Base-by-base conservation (phyloP, 169 alveolate species). In the Eimeria acervulina region DNA sequence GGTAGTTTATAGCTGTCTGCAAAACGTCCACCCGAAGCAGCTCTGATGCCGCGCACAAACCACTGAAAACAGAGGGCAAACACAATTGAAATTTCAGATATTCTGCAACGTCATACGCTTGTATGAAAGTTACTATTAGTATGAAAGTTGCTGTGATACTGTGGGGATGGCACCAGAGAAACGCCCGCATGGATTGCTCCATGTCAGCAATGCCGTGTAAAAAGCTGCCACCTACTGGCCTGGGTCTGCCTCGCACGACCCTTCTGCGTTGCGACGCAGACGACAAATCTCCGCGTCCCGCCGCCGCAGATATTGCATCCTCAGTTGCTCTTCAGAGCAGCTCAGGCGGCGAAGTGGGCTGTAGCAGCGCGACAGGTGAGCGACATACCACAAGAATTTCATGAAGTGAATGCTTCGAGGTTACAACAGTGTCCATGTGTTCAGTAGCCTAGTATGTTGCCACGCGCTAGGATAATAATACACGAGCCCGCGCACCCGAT, bases 321-420 rank as follows among this genome's bases (percentile, higher is more conserved):
- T 55, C 78, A 85, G 59, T 38, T 85, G 93, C 93, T 52, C 93
- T 33, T 85, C 93, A 52, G 93, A 85, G 59, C 93, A 85, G 47
- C 59, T 52, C 55, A 85, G 93, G 78, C 93, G 93, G 59, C 93
- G 93, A 47, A 85, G 93, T 42, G 93, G 93, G 55, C 93, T 85
- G 93, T 26, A 51, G 33, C 28, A 4, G 80, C 90, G 28, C 17
- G 44, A 81, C 55, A 51, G 70, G 12, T 19, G 33, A 51, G 38
- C 4, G 40, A 23, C 33, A 38, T 21, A 40, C 33, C 28, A 10
- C 87, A 76, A 8, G 2, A 76, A 76, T 4, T 19, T 26, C 63
- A n/a, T 31, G 7, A 68, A 68, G 42, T 3, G 12, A 17, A 68
- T 13, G n/a, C 10, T 47, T 31, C 23, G 5, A 1, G 42, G 80